A percentile compares a stretch with the other conserved stretches of the same genome.
Evolutionary conservation across 768 basidiomycete genomes (phyloP).

Genomic region (Steccherinum ochraceum): DNA sequence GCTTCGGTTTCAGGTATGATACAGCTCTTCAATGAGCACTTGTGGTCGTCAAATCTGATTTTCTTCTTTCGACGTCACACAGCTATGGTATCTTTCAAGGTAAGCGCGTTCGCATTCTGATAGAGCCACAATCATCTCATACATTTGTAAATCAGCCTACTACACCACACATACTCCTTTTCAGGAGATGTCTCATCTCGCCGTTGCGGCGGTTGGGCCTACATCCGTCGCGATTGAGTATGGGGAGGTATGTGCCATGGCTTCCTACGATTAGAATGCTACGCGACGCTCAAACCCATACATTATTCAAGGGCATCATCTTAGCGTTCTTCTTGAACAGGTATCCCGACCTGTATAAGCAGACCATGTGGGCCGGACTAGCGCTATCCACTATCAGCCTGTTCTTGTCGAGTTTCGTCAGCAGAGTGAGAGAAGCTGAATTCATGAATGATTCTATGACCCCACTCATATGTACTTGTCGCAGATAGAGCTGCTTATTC

Average conservation of each 20-base stretch:
- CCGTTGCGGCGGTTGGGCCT: slow-evolving; percentile 2
- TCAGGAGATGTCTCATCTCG: neutral
- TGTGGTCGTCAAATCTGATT: neutral
- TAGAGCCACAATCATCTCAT: neutral
- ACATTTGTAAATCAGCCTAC: neutral
- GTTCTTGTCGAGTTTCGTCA: slow-evolving; percentile 17
- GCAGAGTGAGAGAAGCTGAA: slow-evolving; percentile 4
- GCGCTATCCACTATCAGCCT: slow-evolving; percentile 11
- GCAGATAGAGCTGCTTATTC: slow-evolving; percentile 17
- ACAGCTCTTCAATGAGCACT: neutral
- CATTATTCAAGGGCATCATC: slow-evolving; percentile 6
- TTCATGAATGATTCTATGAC: neutral
- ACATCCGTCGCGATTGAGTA: slow-evolving; percentile 1
- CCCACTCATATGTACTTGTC: neutral
- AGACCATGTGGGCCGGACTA: slow-evolving; percentile 14
- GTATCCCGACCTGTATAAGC: slow-evolving; percentile 14
- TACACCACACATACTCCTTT: slow-evolving; percentile 3
- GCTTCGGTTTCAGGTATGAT: slow-evolving; percentile 1
- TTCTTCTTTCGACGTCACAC: neutral
- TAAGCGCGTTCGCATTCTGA: neutral
- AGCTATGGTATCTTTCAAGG: neutral
- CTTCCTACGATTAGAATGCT: neutral
- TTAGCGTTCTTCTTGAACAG: slow-evolving; percentile 14
- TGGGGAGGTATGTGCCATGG: neutral
- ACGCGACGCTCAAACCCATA: neutral